These are phyloP conservation scores for Sanghuangporus sanghuang DNA, from an alignment of 1,284 basidiomycete genomes.

Conservation along the genomic window DNA sequence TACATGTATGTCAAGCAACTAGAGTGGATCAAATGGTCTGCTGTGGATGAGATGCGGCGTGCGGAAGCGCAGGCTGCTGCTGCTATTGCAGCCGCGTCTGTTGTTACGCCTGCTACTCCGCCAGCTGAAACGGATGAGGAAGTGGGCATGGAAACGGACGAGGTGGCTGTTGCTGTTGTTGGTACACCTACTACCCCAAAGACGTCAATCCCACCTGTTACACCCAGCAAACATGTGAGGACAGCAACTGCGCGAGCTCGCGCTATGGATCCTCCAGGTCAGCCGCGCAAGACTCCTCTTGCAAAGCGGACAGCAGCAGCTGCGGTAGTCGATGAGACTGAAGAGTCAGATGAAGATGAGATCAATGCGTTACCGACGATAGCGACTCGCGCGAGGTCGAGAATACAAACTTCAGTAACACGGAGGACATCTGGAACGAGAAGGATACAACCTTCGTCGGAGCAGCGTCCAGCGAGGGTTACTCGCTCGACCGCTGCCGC, in stretches of 20 bases:
- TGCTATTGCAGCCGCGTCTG: conserved; percentile 36
- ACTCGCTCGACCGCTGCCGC: conserved; percentile 64
- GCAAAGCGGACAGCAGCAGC: conserved; percentile 52
- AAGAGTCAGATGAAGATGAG: conserved; percentile 50
- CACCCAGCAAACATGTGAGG: conserved; percentile 69
- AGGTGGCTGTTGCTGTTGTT: conserved; percentile 26
- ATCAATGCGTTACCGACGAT: conserved; percentile 62
- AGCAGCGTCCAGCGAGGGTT: conserved; percentile 65
- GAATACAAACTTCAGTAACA: conserved; percentile 29
- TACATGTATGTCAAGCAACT: conserved; percentile 96
- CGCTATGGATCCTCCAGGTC: conserved; percentile 69
- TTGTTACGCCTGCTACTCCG: conserved; percentile 77
- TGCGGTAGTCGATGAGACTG: conserved; percentile 37
- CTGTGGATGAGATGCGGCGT: conserved; percentile 63
- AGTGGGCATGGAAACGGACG: conserved; percentile 30
- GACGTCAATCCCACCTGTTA: conserved; percentile 58
- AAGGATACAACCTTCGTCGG: conserved; percentile 47
- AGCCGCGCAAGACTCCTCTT: conserved; percentile 80
- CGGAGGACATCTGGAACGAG: conserved; percentile 34
- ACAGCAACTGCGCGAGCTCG: conserved; percentile 61
- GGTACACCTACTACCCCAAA: conserved; percentile 29
- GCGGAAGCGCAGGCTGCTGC: conserved; percentile 40
- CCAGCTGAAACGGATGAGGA: conserved; percentile 64
- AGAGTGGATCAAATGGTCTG: conserved; percentile 92
- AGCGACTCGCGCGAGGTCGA: conserved; percentile 28